Evolutionary conservation across 176 grass and related monocot genomes (phyloP).

Genomic region (Oryza glumipatula): DNA sequence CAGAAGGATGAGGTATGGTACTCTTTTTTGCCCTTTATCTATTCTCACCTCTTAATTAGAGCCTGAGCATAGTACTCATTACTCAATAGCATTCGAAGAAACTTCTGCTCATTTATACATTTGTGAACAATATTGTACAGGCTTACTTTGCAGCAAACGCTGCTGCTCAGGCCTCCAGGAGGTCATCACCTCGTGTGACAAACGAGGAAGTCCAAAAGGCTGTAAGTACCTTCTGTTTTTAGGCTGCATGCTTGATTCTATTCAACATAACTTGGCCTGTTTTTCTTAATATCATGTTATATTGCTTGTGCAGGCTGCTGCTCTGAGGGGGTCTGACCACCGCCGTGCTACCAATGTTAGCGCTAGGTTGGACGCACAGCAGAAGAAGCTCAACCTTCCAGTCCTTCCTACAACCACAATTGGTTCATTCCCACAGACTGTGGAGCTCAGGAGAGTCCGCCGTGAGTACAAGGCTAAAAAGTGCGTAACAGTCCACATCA

Average conservation of each 20-base stretch:
- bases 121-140: conserved; percentile 34
- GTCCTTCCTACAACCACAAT: conserved; percentile 88
- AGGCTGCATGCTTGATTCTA: conserved; percentile 11
- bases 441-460: conserved; percentile 88
- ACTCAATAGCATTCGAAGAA: neutral
- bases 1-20: conserved; percentile 84
- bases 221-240: conserved; percentile 51
- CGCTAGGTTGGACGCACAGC: conserved; percentile 73
- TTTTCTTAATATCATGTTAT: conserved; percentile 4
- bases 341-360: conserved; percentile 72
- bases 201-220: conserved; percentile 91
- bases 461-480: conserved; percentile 97
- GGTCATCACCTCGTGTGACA: conserved; percentile 85
- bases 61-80: neutral
- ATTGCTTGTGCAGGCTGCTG: conserved; percentile 66
- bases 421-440: conserved; percentile 83
- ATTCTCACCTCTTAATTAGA: neutral
- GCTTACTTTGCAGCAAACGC: conserved; percentile 89
- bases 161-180: conserved; percentile 87
- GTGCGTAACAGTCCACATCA: conserved; percentile 26
- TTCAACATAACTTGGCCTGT: conserved; percentile 18
- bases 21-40: neutral
- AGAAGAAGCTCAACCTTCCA: conserved; percentile 93
- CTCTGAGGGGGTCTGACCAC: conserved; percentile 82
- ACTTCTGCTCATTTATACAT: neutral